These are phyloP conservation scores for Schwanniomyces sp. DNA, from an alignment of 805 yeast species.

Conservation along the genomic window DNA sequence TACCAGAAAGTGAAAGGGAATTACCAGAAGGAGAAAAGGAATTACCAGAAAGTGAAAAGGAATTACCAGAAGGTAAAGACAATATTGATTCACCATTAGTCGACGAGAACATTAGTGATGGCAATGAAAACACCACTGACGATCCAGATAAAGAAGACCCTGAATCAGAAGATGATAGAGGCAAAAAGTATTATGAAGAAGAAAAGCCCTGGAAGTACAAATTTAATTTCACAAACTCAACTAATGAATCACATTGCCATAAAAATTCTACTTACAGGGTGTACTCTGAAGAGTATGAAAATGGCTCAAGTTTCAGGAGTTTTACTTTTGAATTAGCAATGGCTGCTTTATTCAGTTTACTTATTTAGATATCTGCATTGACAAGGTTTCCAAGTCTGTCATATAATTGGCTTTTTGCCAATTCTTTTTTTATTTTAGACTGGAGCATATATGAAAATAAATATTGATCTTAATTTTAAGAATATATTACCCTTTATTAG, in stretches of 20 bases:
- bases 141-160: slow-evolving; percentile 4
- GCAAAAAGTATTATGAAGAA: not conserved
- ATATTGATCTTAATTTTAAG: not conserved
- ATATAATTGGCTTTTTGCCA: not conserved
- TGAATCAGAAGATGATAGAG: slow-evolving; percentile 4
- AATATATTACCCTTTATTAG: not conserved
- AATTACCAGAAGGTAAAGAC: slow-evolving; percentile 5
- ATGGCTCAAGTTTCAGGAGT: slow-evolving; percentile 4
- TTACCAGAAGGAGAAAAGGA: slow-evolving; percentile 9
- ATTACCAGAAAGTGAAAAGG: slow-evolving; percentile 7
- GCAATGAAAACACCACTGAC: not conserved
- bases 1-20: not conserved
- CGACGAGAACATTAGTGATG: slow-evolving; percentile 7
- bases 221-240: not conserved
- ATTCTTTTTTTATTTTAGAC: not conserved
- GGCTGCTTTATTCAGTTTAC: slow-evolving; percentile 4
- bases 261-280: slow-evolving; percentile 8
- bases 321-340: slow-evolving; percentile 4
- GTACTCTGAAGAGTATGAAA: slow-evolving; percentile 12
- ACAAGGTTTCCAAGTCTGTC: not conserved
- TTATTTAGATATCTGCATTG: slow-evolving; percentile 1
- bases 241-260: not conserved
- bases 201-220: not conserved
- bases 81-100: slow-evolving; percentile 1
- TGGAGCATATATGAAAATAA: not conserved